Conservation (phyloP, 192 early-diverging fungal species). For the Diversispora eburnea region DNA sequence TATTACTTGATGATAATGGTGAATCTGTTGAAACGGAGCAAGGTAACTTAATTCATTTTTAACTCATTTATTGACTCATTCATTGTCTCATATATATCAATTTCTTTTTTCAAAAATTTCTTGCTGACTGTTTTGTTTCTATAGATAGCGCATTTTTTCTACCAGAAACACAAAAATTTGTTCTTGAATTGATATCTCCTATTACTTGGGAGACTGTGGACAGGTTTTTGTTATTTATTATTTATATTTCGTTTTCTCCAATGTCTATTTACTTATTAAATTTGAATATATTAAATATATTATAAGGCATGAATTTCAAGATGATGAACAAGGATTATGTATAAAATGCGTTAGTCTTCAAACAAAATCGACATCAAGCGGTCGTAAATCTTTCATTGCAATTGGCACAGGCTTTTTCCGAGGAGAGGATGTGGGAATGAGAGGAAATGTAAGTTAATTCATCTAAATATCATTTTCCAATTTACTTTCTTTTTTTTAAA, state of each 20-base stretch:
- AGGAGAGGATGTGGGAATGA: constrained; percentile 87
- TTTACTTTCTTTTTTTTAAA: not conserved
- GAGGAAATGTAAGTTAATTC: constrained; percentile 63
- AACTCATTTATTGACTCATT: too few species aligned
- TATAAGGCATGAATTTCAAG: constrained; percentile 58
- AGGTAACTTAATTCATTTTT: constrained; percentile 4
- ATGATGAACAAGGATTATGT: constrained; percentile 79
- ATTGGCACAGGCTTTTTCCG: constrained; percentile 83
- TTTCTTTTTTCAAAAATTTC: not conserved
- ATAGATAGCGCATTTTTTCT: constrained; percentile 46
- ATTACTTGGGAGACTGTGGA: constrained; percentile 95
- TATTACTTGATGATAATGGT: constrained; percentile 68
- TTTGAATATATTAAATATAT: not conserved
- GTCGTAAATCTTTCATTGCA: constrained; percentile 80
- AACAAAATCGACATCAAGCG: constrained; percentile 78
- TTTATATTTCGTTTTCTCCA: constrained; percentile 6
- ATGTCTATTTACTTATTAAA: constrained; percentile 32
- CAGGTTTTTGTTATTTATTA: constrained; percentile 35
- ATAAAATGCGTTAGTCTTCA: constrained; percentile 78
- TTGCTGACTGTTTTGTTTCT: constrained; percentile 11
- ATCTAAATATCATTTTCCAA: not conserved
- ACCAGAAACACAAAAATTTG: constrained; percentile 61
- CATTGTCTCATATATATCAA: too few species aligned
- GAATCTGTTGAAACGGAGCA: constrained; percentile 39
- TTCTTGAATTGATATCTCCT: constrained; percentile 86